Base-by-base conservation (phyloP, 768 basidiomycete species). In the Kwoniella botswanensis region DNA sequence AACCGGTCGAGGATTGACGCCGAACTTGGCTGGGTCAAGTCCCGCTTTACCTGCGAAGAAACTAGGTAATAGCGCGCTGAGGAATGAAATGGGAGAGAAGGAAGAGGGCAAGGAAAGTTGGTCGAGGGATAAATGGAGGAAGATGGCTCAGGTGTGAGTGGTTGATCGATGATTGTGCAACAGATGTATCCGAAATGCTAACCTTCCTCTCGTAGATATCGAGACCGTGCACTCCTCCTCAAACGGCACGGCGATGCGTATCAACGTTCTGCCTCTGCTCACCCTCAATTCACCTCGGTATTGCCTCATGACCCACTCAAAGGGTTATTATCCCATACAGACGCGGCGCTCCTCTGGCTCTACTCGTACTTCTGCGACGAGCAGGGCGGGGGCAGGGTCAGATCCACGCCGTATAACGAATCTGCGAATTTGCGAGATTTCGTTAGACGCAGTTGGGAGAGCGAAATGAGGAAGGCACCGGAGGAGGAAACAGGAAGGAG, bases 211-310 rank as follows among this genome's bases (percentile, higher is more conserved):
- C 29, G 4, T 42, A 79, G 75, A 22, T 79, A 75, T 35, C 70
- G 72, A 22, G 55, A 55, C 43, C 67, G 78, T 22, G 78, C 78
- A 3, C 64, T 79, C 11, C 68, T 73, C 0, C 63, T 77, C 22
- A 79, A 79, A 65, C 70, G 78, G 1, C 78, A 75, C 63, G 78
- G 76, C 13, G 78, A 79, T 62, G 78, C 78, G n/a, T 74, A 77
- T 63, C 61, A 64, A 21, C 70, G 78, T 1, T 15, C 61, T 1
- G 24, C 54, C 0, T 55, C 68, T 41, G 76, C 76, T 7, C 70
- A 72, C n/a, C 55, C 71, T 7, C 57, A 75, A 64, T 74, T 63
- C 24, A 50, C 44, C 13, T 61, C 67, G n/a, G 53, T 44, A 29
- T 59, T 76, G n/a, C 68, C 74, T 1, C 29, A 66, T 13, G 78